Percentiles rank a stretch among this genome's conserved stretches.
phyloP scores from a whole-genome alignment of 1,139 yeast species.

The Hemisphaericaspora xylofermentans region DNA sequence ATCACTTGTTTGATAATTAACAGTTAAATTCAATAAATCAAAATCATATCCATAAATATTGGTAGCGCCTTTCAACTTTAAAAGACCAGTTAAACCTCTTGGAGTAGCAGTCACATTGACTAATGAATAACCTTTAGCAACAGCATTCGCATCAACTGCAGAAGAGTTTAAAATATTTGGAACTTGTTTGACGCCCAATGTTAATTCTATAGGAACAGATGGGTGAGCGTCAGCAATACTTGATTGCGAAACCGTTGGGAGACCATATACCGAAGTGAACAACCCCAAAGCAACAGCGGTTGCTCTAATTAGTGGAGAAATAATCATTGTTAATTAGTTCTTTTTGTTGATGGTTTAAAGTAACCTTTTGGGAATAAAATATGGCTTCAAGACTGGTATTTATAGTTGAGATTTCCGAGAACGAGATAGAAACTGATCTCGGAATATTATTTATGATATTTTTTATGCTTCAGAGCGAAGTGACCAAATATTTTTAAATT shows the following conservation, averaged over 20 bases:
- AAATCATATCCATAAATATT: slow-evolving; percentile 33
- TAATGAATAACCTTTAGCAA: slow-evolving; percentile 26
- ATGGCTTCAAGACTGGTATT: neutral
- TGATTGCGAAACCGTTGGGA: slow-evolving; percentile 7
- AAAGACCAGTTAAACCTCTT: slow-evolving; percentile 22
- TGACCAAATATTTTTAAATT: too few species aligned
- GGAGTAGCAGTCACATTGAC: slow-evolving; percentile 16
- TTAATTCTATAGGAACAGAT: slow-evolving; percentile 17
- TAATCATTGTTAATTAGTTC: neutral
- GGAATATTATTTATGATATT: neutral
- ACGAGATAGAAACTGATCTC: neutral
- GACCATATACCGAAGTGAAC: slow-evolving; percentile 3
- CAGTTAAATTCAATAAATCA: slow-evolving; percentile 24
- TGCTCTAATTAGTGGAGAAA: slow-evolving; percentile 1
- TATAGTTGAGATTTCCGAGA: neutral
- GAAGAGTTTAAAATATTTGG: slow-evolving; percentile 26
- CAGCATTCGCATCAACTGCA: slow-evolving; percentile 28
- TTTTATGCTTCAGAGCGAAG: too few species aligned
- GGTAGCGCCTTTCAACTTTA: slow-evolving; percentile 23
- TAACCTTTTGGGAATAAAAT: neutral
- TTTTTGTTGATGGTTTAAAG: neutral
- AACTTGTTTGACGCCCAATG: slow-evolving; percentile 22
- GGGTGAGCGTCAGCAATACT: slow-evolving; percentile 8
- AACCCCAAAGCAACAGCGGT: slow-evolving; percentile 5
- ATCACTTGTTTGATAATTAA: slow-evolving; percentile 24